Base-by-base conservation (phyloP, 2,329 filamentous ascomycete genomes). In the Ophiostoma australiae region DNA sequence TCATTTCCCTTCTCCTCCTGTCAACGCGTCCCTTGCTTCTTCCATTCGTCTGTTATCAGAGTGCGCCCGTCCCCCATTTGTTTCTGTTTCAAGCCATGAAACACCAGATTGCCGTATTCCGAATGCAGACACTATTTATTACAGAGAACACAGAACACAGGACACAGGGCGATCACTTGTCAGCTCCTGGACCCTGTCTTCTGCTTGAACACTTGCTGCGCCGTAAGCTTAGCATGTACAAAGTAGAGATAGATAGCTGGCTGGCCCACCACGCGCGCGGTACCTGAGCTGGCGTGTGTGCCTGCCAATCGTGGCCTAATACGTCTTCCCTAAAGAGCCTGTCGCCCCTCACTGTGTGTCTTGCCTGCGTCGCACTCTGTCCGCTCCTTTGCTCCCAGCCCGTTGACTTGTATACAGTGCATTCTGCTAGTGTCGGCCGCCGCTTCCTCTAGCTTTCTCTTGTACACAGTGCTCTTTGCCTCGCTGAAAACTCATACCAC, bases 211-310 rank as follows among this genome's bases (percentile, higher is more conserved):
- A 31, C 27, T 31, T 55, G 52, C 52, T 58, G 52, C 52, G 52
- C 52, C 52, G 52, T 58, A 23, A 8, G 44, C 44, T 20, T 48
- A 48, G 44, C 44, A 20, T 39, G 37, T 20, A 48, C 44, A 20
- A 15, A 11, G 4, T 48, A 48, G 15, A 3, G 20, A 11, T 23
- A 52, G n/a, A 52, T 6, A 20, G 39, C 39, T 41, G 37, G 37
- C 55, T 61, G 58, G 58, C 58, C 58, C 58, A 63, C 58, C 58
- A 63, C 58, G 58, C 58, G 58, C 58, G 58, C 58, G 58, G 58
- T 63, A 63, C 58, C 58, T 63, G 58, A 55, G 23, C 10, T 13
- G 37, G 37, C 37, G 37, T 39, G 37, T 23, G 58, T 63, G 15
- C 58, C 27, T 33, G 58, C 23, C 13, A 63, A 33, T 63, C 58